Base-by-base conservation (phyloP, 1,284 basidiomycete genomes). In the Tremellales sp. region DNA sequence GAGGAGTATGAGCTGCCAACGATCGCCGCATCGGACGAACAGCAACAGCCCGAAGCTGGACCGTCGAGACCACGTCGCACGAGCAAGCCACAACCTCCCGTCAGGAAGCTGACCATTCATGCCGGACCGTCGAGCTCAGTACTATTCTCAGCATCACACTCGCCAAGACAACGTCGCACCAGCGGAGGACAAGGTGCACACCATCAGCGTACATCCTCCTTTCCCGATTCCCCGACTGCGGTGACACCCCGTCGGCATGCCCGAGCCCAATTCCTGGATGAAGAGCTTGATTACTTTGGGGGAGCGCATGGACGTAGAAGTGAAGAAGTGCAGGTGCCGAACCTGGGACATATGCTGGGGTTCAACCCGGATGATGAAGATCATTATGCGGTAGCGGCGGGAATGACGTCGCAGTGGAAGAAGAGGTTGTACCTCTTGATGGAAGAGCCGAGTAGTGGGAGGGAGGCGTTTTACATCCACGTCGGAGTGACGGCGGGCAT, bases 381-480 rank as follows among this genome's bases (percentile, higher is more conserved):
- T 49, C 68, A 69, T 47, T 74, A 69, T 54, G 64, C 64, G 3
- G 56, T 72, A 3, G 73, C 73, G 0, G 49, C 60, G 11, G 57
- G 50, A 19, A 73, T 76, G 60, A 52, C 53, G 43, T 65, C 57
- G 8, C 44, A 45, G 15, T 74, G 71, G 70, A 73, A 72, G 56
- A 49, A 68, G n/a, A 69, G 62, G 46, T 52, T 75, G 46, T 76
- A 72, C 46, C 53, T 76, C 40, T 47, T 74, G 25, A 67, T 76
- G 69, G 74, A 74, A 47, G 73, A 73, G 43, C 73, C 73, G 2
- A 64, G 61, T 24, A 67, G 64, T 31, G 62, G 67, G 2, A 53
- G 69, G 17, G 73, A 75, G 49, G 73, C 73, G 8, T 73, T 75
- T 51, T 63, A 64, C 36, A 56, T 75, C 3, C 74, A 76, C 58